Conservation (phyloP, 2,329 filamentous ascomycete genomes). For the Coniochaeta ligniaria region DNA sequence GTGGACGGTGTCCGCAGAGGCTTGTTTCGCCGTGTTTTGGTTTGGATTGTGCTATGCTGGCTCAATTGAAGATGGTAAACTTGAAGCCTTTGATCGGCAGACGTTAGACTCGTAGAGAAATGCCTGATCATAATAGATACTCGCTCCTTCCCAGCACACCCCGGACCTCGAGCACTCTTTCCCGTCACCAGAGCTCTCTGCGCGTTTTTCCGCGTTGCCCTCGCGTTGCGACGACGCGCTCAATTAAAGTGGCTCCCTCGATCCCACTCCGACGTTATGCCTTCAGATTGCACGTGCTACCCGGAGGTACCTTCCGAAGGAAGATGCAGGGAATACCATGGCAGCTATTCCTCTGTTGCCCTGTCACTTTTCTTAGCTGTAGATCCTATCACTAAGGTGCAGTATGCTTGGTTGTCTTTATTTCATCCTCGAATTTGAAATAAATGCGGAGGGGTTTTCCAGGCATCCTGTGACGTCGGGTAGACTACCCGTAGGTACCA, state of each 20-base stretch:
- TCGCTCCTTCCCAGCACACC: not conserved
- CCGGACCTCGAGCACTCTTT: not conserved
- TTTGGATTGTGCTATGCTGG: not conserved
- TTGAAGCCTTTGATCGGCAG: not conserved
- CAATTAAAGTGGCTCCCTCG: not conserved
- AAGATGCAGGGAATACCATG: not conserved
- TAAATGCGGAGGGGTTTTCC: too few species aligned
- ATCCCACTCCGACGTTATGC: not conserved
- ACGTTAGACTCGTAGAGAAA: not conserved
- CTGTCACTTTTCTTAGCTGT: too few species aligned
- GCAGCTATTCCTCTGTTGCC: too few species aligned
- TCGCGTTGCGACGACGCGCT: not conserved
- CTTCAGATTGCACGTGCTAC: not conserved
- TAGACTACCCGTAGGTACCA: too few species aligned
- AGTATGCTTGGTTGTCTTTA: too few species aligned
- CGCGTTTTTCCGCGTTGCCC: not conserved
- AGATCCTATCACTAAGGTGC: too few species aligned
- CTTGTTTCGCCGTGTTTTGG: not conserved
- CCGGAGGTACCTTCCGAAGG: too few species aligned
- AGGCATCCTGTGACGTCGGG: too few species aligned
- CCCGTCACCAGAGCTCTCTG: not conserved
- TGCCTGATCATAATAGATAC: not conserved
- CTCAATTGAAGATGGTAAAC: not conserved
- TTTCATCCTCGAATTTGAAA: too few species aligned
- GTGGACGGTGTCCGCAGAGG: not conserved